Percentiles rank a stretch among this genome's conserved stretches.
Evolutionary conservation across 2,329 filamentous ascomycete species (phyloP).

Genomic region (Trichoderma endophyticum): DNA sequence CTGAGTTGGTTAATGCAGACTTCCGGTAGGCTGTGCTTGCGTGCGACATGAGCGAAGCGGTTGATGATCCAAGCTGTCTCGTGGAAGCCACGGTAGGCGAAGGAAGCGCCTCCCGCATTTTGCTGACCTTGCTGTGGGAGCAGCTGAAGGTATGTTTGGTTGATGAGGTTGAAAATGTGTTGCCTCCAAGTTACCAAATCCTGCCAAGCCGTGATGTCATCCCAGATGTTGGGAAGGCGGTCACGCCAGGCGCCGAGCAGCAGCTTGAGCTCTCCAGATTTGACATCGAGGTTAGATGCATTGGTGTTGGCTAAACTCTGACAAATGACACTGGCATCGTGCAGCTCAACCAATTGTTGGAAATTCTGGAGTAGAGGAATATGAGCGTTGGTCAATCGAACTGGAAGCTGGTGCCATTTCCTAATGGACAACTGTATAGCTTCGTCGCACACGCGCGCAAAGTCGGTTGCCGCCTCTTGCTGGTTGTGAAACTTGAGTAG

Average conservation of each 20-base stretch:
- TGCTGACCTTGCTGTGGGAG: constrained; percentile 71
- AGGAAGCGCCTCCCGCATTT: constrained; percentile 77
- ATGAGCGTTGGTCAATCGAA: constrained; percentile 89
- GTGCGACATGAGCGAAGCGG: constrained; percentile 92
- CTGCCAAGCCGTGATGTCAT: constrained; percentile 99
- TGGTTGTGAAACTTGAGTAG: constrained; percentile 92
- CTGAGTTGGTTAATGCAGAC: constrained; percentile 97
- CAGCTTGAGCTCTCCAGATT: constrained; percentile 92
- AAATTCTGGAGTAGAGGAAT: constrained; percentile 95
- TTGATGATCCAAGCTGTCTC: constrained; percentile 99
- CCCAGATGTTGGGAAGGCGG: constrained; percentile 94
- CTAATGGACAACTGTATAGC: constrained; percentile 95
- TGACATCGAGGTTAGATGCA: constrained; percentile 80
- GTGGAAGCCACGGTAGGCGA: constrained; percentile 94
- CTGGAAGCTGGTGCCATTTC: constrained; percentile 98
- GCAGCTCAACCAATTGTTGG: constrained; percentile 93
- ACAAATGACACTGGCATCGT: constrained; percentile 96
- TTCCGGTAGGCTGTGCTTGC: constrained; percentile 93
- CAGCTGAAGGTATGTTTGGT: constrained; percentile 83
- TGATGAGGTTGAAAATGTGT: constrained; percentile 97
- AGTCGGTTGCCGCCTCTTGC: constrained; percentile 73
- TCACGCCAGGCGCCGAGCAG: constrained; percentile 94
- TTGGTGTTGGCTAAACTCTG: constrained; percentile 84
- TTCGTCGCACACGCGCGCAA: constrained; percentile 89
- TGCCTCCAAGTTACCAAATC: constrained; percentile 99